These are phyloP conservation scores for Kregervanrija delftensis DNA, from an alignment of 805 yeast genomes.

Conservation along the genomic window DNA sequence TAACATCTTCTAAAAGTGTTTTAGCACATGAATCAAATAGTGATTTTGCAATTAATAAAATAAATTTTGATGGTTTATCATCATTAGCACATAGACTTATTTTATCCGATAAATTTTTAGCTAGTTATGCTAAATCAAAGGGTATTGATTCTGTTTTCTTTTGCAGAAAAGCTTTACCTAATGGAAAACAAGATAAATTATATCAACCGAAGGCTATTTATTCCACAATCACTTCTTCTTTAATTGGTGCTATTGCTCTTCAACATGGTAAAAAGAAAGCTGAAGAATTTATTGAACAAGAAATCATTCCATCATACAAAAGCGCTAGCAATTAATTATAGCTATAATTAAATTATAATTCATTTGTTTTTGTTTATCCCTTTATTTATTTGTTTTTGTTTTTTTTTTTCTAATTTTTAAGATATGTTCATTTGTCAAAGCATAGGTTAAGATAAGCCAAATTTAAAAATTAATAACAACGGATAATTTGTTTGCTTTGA, in stretches of 20 bases:
- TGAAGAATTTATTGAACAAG: constrained; percentile 48
- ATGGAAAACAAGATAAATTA: constrained; percentile 27
- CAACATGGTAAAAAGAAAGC: constrained; percentile 57
- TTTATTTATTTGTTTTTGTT: too few relatives aligned
- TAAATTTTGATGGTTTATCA: constrained; percentile 56
- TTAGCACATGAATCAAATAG: constrained; percentile 15
- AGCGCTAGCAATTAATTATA: background rate
- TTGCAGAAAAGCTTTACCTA: constrained; percentile 45
- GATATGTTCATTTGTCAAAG: too few relatives aligned
- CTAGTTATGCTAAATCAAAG: constrained; percentile 42
- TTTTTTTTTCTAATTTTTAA: too few relatives aligned
- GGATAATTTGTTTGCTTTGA: too few relatives aligned
- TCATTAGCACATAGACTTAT: constrained; percentile 44
- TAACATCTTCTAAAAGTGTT: constrained; percentile 38
- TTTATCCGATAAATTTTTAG: constrained; percentile 42
- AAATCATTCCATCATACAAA: constrained; percentile 27
- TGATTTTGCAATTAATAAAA: constrained; percentile 34
- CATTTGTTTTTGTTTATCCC: too few relatives aligned
- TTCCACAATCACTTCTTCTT: constrained; percentile 32
- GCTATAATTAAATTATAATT: background rate
- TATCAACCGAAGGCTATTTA: constrained; percentile 24
- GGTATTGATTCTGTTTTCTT: constrained; percentile 50
- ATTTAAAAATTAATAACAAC: too few relatives aligned
- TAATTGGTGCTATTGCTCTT: constrained; percentile 62
- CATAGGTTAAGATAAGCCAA: too few relatives aligned